Conservation (phyloP, 306 rosid genomes). For the Acmispon strigosus region DNA sequence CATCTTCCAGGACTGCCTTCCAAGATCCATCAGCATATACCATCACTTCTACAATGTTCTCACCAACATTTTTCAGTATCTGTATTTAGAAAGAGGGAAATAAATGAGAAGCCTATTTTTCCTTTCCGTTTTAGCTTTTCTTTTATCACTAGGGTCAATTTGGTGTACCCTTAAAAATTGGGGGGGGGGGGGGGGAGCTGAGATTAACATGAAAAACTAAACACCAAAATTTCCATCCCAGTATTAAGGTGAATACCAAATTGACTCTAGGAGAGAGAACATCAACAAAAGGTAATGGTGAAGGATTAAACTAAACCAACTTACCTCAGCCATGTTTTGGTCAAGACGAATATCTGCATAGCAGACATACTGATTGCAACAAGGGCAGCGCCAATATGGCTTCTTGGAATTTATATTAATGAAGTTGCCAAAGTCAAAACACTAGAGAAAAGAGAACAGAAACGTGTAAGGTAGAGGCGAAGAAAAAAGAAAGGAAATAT, state of each 20-base stretch:
- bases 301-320: conserved; percentile 31
- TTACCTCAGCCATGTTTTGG: conserved; percentile 78
- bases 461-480: background rate
- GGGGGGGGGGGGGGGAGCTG: background rate
- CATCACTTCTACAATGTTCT: conserved; percentile 57
- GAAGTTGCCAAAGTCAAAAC: conserved; percentile 79
- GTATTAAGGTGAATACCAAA: conserved; percentile 14
- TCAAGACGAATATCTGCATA: conserved; percentile 70
- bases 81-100: conserved; percentile 11
- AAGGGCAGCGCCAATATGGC: conserved; percentile 98
- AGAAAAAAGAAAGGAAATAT: background rate
- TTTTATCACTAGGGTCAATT: background rate
- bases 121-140: background rate
- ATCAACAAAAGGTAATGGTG: conserved; percentile 18
- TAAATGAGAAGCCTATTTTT: background rate
- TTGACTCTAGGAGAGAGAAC: background rate
- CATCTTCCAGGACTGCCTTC: conserved; percentile 57
- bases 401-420: conserved; percentile 62
- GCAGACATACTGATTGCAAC: conserved; percentile 74
- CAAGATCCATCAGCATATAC: conserved; percentile 82
- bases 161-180: background rate
- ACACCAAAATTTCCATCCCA: conserved; percentile 9
- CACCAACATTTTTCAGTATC: conserved; percentile 75
- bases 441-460: conserved; percentile 41
- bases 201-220: conserved; percentile 8